phyloP scores from a whole-genome alignment of 257 asterid species.

The Solanum sejunctum region DNA sequence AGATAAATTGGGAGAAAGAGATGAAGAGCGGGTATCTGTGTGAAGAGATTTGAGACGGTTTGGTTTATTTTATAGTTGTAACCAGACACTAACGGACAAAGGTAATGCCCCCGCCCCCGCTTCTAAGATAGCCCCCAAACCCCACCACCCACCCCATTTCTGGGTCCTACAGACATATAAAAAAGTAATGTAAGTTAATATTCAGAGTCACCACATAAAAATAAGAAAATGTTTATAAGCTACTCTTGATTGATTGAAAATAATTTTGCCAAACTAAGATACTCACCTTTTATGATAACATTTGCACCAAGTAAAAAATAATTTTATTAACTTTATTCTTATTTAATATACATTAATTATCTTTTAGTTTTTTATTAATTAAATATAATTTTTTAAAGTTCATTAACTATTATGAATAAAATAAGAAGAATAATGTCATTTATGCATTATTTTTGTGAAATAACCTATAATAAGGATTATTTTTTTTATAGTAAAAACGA shows the following conservation, averaged over 20 bases:
- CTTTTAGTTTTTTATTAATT: too few species aligned
- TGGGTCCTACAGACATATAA: neutral
- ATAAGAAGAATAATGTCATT: too few species aligned
- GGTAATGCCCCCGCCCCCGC: neutral
- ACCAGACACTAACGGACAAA: slow-evolving; percentile 34
- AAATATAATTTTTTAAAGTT: too few species aligned
- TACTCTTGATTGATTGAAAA: neutral
- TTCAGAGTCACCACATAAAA: neutral
- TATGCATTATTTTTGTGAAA: too few species aligned
- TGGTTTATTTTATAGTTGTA: slow-evolving; percentile 49
- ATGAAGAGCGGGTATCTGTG: slow-evolving; percentile 6
- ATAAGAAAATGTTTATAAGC: neutral
- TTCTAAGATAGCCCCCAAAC: neutral
- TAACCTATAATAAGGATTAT: too few species aligned
- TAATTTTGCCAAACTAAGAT: neutral
- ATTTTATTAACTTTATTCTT: too few species aligned
- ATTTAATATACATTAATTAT: too few species aligned
- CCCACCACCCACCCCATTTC: neutral
- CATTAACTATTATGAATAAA: too few species aligned
- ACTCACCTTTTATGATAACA: too few species aligned
- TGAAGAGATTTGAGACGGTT: slow-evolving; percentile 32
- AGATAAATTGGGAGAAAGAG: neutral
- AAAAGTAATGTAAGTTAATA: neutral
- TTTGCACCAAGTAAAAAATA: too few species aligned
- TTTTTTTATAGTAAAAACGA: too few species aligned